Percentiles rank a stretch among this genome's conserved stretches.
These are phyloP conservation scores for Jaltomata sinuosa DNA, from an alignment of 257 asterid species.

Conservation along the genomic window DNA sequence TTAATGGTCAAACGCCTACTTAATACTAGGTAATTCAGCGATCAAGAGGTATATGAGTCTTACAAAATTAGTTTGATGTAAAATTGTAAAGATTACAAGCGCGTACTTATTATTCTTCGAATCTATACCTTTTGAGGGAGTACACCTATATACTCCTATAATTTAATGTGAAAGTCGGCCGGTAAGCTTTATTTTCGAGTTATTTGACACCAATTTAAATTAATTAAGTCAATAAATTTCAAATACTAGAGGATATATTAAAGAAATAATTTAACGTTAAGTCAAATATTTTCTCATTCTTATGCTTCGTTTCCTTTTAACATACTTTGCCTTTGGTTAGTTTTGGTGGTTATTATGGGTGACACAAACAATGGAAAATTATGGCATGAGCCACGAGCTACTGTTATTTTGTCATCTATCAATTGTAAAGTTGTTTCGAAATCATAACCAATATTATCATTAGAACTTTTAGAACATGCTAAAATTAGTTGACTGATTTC, in stretches of 20 bases:
- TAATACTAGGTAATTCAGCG: no score
- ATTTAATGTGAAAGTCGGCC: neutral
- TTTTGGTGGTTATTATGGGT: neutral
- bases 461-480: conserved; percentile 1
- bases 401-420: conserved; percentile 3
- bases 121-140: neutral
- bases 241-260: neutral
- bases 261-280: neutral
- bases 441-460: neutral
- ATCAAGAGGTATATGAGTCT: no score
- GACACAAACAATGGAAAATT: neutral
- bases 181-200: neutral
- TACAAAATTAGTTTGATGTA: neutral
- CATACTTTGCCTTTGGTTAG: neutral
- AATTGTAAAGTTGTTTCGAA: neutral
- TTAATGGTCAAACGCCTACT: no score
- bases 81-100: neutral
- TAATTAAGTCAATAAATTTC: neutral
- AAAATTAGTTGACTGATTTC: neutral
- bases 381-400: conserved; percentile 2
- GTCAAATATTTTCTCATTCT: neutral
- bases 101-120: neutral
- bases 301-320: neutral
- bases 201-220: neutral
- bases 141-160: neutral